Percentiles rank a stretch among this genome's conserved stretches.
These are phyloP conservation scores for Amesomyces nigricolor DNA, from an alignment of 2,329 filamentous ascomycete genomes.

Conservation along the genomic window DNA sequence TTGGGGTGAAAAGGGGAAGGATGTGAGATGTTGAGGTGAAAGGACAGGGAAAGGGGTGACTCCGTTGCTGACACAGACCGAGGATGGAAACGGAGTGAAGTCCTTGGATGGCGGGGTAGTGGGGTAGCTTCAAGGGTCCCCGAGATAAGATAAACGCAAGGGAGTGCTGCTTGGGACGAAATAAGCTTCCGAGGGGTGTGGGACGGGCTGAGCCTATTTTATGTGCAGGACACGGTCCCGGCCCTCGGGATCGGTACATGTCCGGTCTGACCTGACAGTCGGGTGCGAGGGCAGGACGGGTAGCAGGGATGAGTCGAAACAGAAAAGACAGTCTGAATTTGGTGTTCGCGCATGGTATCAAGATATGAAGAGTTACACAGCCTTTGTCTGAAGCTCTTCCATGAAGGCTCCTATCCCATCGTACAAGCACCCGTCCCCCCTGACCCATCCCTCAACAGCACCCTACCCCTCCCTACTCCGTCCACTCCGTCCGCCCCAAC, in stretches of 20 bases:
- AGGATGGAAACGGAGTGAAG: constrained; percentile 14
- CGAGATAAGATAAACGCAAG: constrained; percentile 13
- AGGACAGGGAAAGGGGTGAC: neutral
- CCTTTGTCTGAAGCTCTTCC: neutral
- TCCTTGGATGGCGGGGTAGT: constrained; percentile 17
- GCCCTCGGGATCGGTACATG: neutral
- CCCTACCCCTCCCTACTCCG: constrained; percentile 23
- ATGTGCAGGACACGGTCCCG: no score
- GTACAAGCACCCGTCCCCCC: neutral
- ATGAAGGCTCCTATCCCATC: neutral
- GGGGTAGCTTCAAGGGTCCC: constrained; percentile 4
- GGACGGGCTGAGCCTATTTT: neutral
- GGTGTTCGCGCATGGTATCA: neutral
- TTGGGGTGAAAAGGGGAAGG: neutral
- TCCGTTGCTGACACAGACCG: constrained; percentile 2
- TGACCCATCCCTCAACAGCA: neutral
- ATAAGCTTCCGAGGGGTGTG: neutral
- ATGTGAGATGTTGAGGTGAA: neutral
- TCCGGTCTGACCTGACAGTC: constrained; percentile 1
- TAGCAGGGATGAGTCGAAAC: neutral
- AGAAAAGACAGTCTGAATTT: neutral
- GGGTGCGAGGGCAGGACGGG: neutral
- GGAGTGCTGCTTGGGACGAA: neutral
- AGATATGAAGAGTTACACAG: neutral
- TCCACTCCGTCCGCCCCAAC: constrained; percentile 57